Percentiles rank a stretch among this genome's conserved stretches.
Conservation (phyloP, 163 green algal species). For the Chlamydomonas reinhardtii region DNA sequence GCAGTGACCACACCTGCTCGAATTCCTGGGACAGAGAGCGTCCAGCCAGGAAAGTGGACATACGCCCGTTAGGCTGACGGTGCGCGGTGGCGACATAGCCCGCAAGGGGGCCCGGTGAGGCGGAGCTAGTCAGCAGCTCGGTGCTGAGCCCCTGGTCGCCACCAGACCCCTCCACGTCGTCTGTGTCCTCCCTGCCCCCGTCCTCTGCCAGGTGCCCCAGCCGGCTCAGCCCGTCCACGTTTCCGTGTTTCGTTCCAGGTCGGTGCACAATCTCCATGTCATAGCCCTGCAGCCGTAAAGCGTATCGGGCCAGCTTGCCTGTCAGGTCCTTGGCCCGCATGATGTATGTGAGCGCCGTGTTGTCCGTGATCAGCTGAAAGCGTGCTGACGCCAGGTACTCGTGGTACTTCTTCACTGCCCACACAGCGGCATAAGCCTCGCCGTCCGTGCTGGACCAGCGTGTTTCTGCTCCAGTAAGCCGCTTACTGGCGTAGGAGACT, state of each 20-base stretch:
- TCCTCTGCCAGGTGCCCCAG: neutral
- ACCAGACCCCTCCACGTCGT: neutral
- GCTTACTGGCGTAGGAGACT: neutral
- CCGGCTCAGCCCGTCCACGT: constrained; percentile 6
- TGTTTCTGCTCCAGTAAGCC: neutral
- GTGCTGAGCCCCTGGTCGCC: too few relatives aligned
- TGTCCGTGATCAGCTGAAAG: constrained; percentile 14
- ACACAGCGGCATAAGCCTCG: neutral
- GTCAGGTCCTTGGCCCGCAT: neutral
- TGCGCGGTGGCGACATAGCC: too few relatives aligned
- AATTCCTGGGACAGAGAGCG: too few relatives aligned
- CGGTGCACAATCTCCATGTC: neutral
- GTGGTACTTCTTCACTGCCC: constrained; percentile 18
- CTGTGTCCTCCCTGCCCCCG: neutral
- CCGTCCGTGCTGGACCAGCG: neutral
- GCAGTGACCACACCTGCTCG: too few relatives aligned
- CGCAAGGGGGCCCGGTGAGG: too few relatives aligned
- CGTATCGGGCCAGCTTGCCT: constrained; percentile 1
- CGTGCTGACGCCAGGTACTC: neutral
- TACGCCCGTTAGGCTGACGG: too few relatives aligned
- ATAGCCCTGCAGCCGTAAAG: neutral
- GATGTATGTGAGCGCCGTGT: neutral
- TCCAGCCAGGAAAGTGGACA: too few relatives aligned
- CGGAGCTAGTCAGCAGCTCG: too few relatives aligned
- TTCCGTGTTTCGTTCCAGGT: neutral